A percentile compares a stretch with the other conserved stretches of the same genome.
Conservation (phyloP, 2,329 filamentous ascomycete species). For the Epichloe hybrida region DNA sequence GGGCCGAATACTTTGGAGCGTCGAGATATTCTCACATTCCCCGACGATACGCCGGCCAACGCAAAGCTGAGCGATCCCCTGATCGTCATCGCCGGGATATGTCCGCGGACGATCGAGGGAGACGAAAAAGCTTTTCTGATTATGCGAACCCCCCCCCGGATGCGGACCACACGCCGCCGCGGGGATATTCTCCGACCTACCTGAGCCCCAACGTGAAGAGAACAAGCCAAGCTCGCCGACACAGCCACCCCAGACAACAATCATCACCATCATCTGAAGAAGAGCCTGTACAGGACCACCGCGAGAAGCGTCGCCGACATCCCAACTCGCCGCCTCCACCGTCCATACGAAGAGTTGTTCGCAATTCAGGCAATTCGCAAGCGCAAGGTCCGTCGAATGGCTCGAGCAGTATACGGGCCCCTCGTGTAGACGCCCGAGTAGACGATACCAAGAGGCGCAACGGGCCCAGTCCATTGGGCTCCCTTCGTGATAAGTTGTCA, state of each 20-base stretch:
- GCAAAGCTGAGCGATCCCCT: conserved; percentile 20
- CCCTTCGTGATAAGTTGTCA: conserved; percentile 29
- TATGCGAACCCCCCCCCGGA: conserved; percentile 24
- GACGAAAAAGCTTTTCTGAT: conserved; percentile 39
- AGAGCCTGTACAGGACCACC: conserved; percentile 15
- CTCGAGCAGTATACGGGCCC: conserved; percentile 16
- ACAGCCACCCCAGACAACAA: conserved; percentile 33
- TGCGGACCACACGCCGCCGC: conserved; percentile 13
- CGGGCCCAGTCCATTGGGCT: conserved; percentile 23
- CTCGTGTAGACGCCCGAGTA: conserved; percentile 19
- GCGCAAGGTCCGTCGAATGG: conserved; percentile 14
- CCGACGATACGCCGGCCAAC: conserved; percentile 20
- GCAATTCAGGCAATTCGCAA: conserved; percentile 15
- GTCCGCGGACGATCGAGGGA: conserved; percentile 26
- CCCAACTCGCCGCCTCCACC: conserved; percentile 16
- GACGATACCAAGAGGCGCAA: conserved; percentile 25
- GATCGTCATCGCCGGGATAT: conserved; percentile 23
- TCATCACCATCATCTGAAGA: conserved; percentile 26
- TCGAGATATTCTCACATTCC: conserved; percentile 28
- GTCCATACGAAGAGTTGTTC: conserved; percentile 21
- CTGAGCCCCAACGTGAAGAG: conserved; percentile 21
- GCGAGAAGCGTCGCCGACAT: conserved; percentile 13
- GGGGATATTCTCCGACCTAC: conserved; percentile 17
- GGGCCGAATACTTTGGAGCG: conserved; percentile 20
- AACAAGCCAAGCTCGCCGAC: conserved; percentile 24